Evolutionary conservation across 1,284 basidiomycete species (phyloP), one percentile per base, ranked within the genome.

Genomic region (Trametes sp.): DNA sequence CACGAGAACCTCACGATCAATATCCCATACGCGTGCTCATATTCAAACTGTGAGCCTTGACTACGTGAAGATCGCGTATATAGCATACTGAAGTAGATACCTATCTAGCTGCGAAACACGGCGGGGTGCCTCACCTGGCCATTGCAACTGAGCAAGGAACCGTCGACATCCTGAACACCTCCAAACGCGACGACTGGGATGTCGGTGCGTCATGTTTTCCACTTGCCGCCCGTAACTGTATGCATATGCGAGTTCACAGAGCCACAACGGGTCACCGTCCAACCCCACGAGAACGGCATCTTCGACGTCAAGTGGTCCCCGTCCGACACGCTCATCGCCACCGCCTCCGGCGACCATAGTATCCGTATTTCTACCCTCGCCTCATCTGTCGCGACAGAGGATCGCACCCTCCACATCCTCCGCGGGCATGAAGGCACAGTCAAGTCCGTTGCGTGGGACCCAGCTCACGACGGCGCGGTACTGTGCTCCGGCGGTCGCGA

Each of bases 61-160:
- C 19, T 38, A 2, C 24, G 23, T 61, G 5, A 46, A 44, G 23
- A 9, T 13, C 19, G 10, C 42, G 21, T 1, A 23, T 11, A 19
- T 7, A 19, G 38, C 14, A 2, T 31, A 21, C 21, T 29, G 6
- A 29, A 31, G 1, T 59, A n/a, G n/a, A 2, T 28, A 19, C 7
- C 16, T 2, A 2, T 10, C 1, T 64, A 92, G 90, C 74, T 57
- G 84, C 91, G 1, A 90, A 87, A 72, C 69, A 73, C n/a, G 83
- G 84, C 29, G 77, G 77, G 0, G 63, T 60, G 9, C 78, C 87
- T 2, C 70, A 84, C 23, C 78, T 93, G n/a, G 91, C 90, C 0
- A 84, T 92, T 1, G 85, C 86, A 21, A 92, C 89, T 0, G 90
- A 93, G 71, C 84, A 92, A 71, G 91, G 91, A 13, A 80, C 84